These are phyloP conservation scores for Colletotrichum camelliae DNA, from an alignment of 2,329 filamentous ascomycete species.

Conservation along the genomic window DNA sequence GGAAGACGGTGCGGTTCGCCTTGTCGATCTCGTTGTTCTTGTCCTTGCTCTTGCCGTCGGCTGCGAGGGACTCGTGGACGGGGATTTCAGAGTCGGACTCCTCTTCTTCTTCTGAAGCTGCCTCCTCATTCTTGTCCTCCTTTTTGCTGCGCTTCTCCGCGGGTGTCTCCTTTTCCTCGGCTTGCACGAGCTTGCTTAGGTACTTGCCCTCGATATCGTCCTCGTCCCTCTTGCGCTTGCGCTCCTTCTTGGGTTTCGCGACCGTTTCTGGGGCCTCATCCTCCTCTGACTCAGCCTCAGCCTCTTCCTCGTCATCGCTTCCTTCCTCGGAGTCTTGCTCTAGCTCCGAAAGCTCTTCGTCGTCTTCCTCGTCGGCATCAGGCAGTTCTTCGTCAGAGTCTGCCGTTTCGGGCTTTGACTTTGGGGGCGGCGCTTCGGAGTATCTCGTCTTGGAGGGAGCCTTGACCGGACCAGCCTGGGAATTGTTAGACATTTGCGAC, in stretches of 20 bases:
- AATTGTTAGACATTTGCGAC: slow-evolving; percentile 21
- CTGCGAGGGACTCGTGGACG: slow-evolving; percentile 63
- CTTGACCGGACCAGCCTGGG: slow-evolving; percentile 57
- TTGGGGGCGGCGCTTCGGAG: slow-evolving; percentile 36
- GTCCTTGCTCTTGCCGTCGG: slow-evolving; percentile 53
- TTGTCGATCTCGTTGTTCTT: slow-evolving; percentile 74
- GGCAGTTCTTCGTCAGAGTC: slow-evolving; percentile 34
- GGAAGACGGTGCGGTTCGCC: slow-evolving; percentile 86
- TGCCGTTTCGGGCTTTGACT: slow-evolving; percentile 32
- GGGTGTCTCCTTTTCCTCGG: slow-evolving; percentile 60
- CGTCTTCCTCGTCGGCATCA: slow-evolving; percentile 33
- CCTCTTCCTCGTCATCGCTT: slow-evolving; percentile 30
- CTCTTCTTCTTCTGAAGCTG: slow-evolving; percentile 33
- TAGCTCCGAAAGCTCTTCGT: slow-evolving; percentile 22
- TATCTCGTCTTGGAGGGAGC: slow-evolving; percentile 52
- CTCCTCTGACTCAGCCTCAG: slow-evolving; percentile 33
- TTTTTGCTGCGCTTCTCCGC: slow-evolving; percentile 59
- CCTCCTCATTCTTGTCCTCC: slow-evolving; percentile 46
- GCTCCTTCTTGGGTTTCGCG: slow-evolving; percentile 51
- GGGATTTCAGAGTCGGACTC: slow-evolving; percentile 48
- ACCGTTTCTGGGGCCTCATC: slow-evolving; percentile 42
- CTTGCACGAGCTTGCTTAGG: slow-evolving; percentile 66
- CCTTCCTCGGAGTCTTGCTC: not conserved
- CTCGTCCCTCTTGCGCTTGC: slow-evolving; percentile 72
- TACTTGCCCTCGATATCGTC: slow-evolving; percentile 76